phyloP scores from a whole-genome alignment of 2,329 filamentous ascomycete genomes.

The Calonectria montana region DNA sequence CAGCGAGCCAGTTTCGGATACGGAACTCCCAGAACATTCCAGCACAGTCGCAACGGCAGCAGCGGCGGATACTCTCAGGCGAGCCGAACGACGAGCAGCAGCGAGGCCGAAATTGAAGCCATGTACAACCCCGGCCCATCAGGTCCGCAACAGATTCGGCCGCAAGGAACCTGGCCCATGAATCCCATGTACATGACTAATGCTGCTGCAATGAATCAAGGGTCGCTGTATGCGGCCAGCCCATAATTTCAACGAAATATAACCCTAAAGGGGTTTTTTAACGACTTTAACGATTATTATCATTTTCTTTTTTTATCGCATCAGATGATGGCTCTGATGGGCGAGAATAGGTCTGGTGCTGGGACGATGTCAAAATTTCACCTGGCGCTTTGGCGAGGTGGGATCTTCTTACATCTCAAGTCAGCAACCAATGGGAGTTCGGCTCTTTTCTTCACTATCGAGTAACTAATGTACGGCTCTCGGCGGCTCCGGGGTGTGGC shows the following conservation, averaged over 20 bases:
- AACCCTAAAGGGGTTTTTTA: not conserved
- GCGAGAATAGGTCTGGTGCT: conserved; percentile 1
- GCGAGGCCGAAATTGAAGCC: conserved; percentile 41
- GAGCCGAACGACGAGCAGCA: conserved; percentile 47
- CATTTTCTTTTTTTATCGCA: not conserved
- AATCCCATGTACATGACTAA: conserved; percentile 35
- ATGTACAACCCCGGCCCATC: conserved; percentile 36
- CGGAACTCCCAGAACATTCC: conserved; percentile 41
- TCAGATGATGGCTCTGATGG: conserved; percentile 9
- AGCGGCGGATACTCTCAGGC: conserved; percentile 51
- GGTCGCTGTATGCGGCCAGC: conserved; percentile 34
- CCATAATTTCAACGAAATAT: conserved; percentile 24
- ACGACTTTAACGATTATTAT: not conserved
- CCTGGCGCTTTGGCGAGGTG: not conserved
- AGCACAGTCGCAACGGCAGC: conserved; percentile 47
- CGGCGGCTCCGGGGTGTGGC: not conserved
- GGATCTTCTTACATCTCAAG: not conserved
- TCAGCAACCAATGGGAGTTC: not conserved
- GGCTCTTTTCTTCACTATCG: not conserved
- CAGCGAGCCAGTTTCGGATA: conserved; percentile 45
- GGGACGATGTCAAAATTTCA: not conserved
- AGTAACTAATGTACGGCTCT: not conserved
- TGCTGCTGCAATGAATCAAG: conserved; percentile 20
- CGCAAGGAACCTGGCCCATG: conserved; percentile 36
- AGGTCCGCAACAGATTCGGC: conserved; percentile 33